These are phyloP conservation scores for Metschnikowia continentalis DNA, from an alignment of 805 yeast species.

Conservation along the genomic window DNA sequence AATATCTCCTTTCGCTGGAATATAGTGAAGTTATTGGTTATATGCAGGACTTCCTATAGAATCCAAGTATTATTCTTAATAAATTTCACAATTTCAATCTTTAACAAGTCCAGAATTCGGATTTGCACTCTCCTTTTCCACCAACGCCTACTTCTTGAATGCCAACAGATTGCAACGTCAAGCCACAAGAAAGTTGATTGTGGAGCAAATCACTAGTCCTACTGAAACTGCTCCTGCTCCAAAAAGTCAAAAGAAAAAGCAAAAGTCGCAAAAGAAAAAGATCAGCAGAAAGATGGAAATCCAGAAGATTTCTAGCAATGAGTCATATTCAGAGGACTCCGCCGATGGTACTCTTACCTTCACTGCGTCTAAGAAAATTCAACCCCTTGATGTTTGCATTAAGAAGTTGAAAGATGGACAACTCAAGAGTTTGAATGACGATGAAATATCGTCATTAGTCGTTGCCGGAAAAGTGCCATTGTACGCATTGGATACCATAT, in stretches of 20 bases:
- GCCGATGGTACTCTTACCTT: constrained; percentile 20
- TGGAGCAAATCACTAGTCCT: constrained; percentile 35
- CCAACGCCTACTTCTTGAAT: constrained; percentile 80
- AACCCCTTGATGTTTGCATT: constrained; percentile 62
- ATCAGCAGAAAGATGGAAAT: not conserved
- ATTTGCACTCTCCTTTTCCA: constrained; percentile 69
- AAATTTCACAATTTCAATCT: too few species aligned
- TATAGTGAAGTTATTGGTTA: too few species aligned
- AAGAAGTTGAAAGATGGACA: constrained; percentile 66
- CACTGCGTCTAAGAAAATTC: constrained; percentile 20
- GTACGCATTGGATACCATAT: constrained; percentile 94
- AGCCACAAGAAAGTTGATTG: constrained; percentile 38
- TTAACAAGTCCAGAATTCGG: too few species aligned
- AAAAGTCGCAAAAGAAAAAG: not conserved
- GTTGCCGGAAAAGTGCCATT: constrained; percentile 77
- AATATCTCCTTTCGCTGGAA: too few species aligned
- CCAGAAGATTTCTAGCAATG: not conserved
- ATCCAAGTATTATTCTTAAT: too few species aligned
- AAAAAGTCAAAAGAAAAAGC: not conserved
- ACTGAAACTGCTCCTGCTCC: constrained; percentile 7
- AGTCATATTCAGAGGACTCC: constrained; percentile 6
- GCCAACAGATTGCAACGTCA: constrained; percentile 69
- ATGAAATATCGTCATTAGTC: constrained; percentile 70
- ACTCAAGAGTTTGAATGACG: constrained; percentile 59
- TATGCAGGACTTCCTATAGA: too few species aligned